Percentiles rank a stretch among this genome's conserved stretches.
Conservation (phyloP, 2,329 filamentous ascomycete genomes). For the Emergomyces africanus region DNA sequence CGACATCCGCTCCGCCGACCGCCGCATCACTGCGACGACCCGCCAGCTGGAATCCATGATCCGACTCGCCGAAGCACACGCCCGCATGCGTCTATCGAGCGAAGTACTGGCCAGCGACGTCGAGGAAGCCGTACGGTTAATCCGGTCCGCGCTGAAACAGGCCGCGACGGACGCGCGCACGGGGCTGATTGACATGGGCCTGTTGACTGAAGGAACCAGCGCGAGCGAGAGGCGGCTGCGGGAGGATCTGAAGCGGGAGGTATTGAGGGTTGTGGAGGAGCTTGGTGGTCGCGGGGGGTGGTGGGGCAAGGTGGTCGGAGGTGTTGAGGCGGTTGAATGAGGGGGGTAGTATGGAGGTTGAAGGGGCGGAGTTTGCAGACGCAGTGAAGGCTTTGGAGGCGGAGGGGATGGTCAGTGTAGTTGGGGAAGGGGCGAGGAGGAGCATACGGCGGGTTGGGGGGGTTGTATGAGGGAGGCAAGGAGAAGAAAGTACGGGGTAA, state of each 20-base stretch:
- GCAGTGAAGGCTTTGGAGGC: slow-evolving; percentile 67
- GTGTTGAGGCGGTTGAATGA: slow-evolving; percentile 62
- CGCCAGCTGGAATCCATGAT: slow-evolving; percentile 98
- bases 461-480: slow-evolving; percentile 19
- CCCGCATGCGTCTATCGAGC: slow-evolving; percentile 81
- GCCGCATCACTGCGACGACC: slow-evolving; percentile 94
- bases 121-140: slow-evolving; percentile 78
- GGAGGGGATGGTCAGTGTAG: slow-evolving; percentile 68
- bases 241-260: slow-evolving; percentile 70
- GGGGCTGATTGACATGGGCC: slow-evolving; percentile 90
- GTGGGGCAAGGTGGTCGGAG: slow-evolving; percentile 66
- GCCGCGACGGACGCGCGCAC: slow-evolving; percentile 87
- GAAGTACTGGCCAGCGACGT: slow-evolving; percentile 74
- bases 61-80: slow-evolving; percentile 87
- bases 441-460: slow-evolving; percentile 64
- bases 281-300: slow-evolving; percentile 48
- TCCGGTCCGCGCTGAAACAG: slow-evolving; percentile 89
- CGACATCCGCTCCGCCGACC: slow-evolving; percentile 74
- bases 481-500: no score
- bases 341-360: slow-evolving; percentile 54
- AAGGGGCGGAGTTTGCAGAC: slow-evolving; percentile 70
- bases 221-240: slow-evolving; percentile 72
- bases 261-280: slow-evolving; percentile 66
- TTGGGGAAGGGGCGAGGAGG: slow-evolving; percentile 73
- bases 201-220: slow-evolving; percentile 88